phyloP scores from a whole-genome alignment of 2,329 filamentous ascomycete genomes.

The Aspergillus unguis region DNA sequence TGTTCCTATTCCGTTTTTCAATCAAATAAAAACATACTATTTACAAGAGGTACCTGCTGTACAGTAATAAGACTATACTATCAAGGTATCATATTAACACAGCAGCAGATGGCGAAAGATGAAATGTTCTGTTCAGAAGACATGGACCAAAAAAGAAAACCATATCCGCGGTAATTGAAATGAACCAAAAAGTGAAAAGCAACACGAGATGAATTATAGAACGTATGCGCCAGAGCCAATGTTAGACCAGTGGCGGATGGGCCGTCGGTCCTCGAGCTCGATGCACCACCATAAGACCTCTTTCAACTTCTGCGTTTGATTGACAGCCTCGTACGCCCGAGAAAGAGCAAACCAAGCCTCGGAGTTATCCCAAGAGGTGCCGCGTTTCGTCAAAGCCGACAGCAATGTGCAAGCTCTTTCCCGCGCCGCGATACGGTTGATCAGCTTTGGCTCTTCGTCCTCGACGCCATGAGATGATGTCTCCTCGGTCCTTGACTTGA shows the following conservation, averaged over 20 bases:
- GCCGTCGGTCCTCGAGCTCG: slow-evolving; percentile 81
- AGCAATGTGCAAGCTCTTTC: slow-evolving; percentile 85
- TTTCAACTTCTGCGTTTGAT: slow-evolving; percentile 81
- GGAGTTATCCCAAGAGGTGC: slow-evolving; percentile 81
- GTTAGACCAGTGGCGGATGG: slow-evolving; percentile 73
- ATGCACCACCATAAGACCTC: slow-evolving; percentile 97
- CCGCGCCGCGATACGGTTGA: slow-evolving; percentile 81
- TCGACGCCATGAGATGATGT: neutral
- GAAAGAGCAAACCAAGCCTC: slow-evolving; percentile 93
- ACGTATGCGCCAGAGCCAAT: slow-evolving; percentile 67
- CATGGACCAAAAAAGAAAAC: neutral
- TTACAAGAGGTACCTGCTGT: slow-evolving; percentile 10
- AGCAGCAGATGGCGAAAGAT: slow-evolving; percentile 12
- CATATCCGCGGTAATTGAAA: neutral
- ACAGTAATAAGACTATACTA: slow-evolving; percentile 19
- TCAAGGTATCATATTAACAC: slow-evolving; percentile 27
- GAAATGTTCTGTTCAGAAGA: slow-evolving; percentile 1
- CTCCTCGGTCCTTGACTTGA: neutral
- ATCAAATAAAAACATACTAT: slow-evolving; percentile 14
- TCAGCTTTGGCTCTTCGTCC: slow-evolving; percentile 60
- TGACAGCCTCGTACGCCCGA: slow-evolving; percentile 80
- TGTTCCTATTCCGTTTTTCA: slow-evolving; percentile 27
- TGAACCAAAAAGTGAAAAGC: slow-evolving; percentile 9
- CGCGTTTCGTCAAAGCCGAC: slow-evolving; percentile 77
- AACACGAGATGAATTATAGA: slow-evolving; percentile 40